A percentile compares a stretch with the other conserved stretches of the same genome.
Conservation (phyloP, 1,284 basidiomycete genomes). For the Malassezia yamatoensis region DNA sequence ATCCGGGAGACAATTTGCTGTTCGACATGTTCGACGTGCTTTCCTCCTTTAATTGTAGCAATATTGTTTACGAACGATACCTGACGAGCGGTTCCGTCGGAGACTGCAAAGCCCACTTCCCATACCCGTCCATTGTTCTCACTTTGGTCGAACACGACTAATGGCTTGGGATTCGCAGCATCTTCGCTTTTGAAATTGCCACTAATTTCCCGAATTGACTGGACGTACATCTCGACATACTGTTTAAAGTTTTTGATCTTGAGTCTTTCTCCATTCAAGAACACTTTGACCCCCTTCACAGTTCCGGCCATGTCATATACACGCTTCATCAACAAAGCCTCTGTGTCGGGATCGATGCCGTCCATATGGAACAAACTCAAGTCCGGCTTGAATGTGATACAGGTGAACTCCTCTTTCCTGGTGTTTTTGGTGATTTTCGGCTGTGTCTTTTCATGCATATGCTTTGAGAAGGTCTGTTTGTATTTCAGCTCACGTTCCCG, state of each 20-base stretch:
- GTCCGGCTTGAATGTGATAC: constrained; percentile 88
- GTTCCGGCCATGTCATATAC: constrained; percentile 97
- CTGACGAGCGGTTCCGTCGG: constrained; percentile 66
- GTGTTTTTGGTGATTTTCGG: constrained; percentile 80
- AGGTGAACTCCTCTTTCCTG: constrained; percentile 68
- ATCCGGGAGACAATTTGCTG: constrained; percentile 74
- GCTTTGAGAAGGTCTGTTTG: constrained; percentile 84
- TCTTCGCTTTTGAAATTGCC: constrained; percentile 24
- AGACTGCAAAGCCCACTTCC: constrained; percentile 92
- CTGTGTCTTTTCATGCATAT: constrained; percentile 78
- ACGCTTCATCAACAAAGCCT: constrained; percentile 80
- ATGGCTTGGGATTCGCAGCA: constrained; percentile 62
- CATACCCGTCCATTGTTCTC: constrained; percentile 59
- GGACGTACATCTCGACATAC: constrained; percentile 83
- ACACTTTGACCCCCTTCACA: constrained; percentile 83
- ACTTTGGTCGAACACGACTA: constrained; percentile 71
- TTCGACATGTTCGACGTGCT: constrained; percentile 76
- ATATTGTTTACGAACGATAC: constrained; percentile 98
- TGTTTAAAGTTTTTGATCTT: constrained; percentile 94
- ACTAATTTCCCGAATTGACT: constrained; percentile 49
- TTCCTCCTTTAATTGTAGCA: constrained; percentile 90
- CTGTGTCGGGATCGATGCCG: constrained; percentile 78
- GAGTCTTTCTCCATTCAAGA: constrained; percentile 78
- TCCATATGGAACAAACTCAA: constrained; percentile 86
- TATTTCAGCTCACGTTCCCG: constrained; percentile 79